phyloP scores from a whole-genome alignment of 2,329 filamentous ascomycete genomes.

The Cladosporium austrohemisphaericum region DNA sequence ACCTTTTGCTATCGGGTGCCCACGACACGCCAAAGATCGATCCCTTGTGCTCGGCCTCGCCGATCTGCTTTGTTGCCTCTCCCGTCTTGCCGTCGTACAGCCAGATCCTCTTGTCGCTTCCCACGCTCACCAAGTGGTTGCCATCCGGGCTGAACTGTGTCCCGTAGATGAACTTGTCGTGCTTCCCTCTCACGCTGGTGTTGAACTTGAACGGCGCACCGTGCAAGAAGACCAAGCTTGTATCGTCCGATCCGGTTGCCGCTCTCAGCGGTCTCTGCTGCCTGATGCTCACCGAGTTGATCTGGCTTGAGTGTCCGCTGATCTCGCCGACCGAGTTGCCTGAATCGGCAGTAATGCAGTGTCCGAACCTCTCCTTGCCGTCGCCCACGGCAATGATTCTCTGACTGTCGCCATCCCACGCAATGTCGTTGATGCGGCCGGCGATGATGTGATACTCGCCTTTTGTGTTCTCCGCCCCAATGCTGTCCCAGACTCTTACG shows the following conservation, averaged over 20 bases:
- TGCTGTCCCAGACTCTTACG: constrained; percentile 87
- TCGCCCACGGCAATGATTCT: constrained; percentile 94
- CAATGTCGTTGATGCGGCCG: constrained; percentile 91
- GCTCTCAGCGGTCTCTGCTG: constrained; percentile 87
- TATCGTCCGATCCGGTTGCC: constrained; percentile 87
- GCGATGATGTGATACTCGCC: constrained; percentile 94
- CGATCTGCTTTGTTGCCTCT: constrained; percentile 72
- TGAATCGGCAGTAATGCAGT: constrained; percentile 91
- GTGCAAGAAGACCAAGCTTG: constrained; percentile 84
- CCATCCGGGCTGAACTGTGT: constrained; percentile 90
- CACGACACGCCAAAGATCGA: constrained; percentile 92
- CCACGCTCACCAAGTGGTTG: constrained; percentile 74
- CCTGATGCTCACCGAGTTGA: constrained; percentile 88
- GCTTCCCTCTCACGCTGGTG: constrained; percentile 70
- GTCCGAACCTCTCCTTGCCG: constrained; percentile 87
- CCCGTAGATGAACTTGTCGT: constrained; percentile 85
- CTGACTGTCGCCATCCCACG: constrained; percentile 96
- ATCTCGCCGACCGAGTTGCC: constrained; percentile 96
- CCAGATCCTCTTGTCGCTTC: constrained; percentile 88
- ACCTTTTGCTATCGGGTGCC: constrained; percentile 77
- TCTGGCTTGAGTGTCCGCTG: constrained; percentile 80
- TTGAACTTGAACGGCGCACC: constrained; percentile 96
- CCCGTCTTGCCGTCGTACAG: constrained; percentile 96
- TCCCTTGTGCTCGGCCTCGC: constrained; percentile 80
- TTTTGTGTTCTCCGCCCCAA: constrained; percentile 82